Evolutionary conservation across 768 basidiomycete species (phyloP), one percentile per base, ranked within the genome.

Genomic region (Leccinum disarticulatum): DNA sequence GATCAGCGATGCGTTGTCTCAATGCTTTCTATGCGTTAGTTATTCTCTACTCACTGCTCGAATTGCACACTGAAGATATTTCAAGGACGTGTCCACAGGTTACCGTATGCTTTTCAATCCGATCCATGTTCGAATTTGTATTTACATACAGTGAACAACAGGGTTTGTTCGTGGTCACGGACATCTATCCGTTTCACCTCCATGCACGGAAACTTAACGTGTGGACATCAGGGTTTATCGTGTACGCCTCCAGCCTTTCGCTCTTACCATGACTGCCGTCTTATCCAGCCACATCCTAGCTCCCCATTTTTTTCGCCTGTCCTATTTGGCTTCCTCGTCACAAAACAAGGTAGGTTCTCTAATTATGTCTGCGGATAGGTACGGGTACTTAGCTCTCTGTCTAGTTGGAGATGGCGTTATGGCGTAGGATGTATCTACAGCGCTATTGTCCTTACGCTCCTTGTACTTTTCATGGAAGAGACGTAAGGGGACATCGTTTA

Each of bases 191-290:
- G 4, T 84, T 83, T 69, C 82, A 83, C 57, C 73, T 80, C 10
- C 82, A 83, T 60, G 81, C 81, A 3, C 73, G 79, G 19, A 82
- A 80, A 72, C 71, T 82, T 22, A 82, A 81, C 58, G 55, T 81
- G 27, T 83, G 82, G 83, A 82, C 83, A 0, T 74, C 80, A 58
- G 83, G 82, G 1, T 82, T 83, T 67, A 73, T 84, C 54, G 63
- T 72, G 72, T 13, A 86, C 83, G 9, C 85, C 85, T 76, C 65
- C 83, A 7, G 3, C 6, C 31, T 7, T 36, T 74, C 35, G 27
- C 76, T 75, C 9, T 14, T 38, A 2, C 72, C 71, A 2, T 70
- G 66, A 65, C 57, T 68, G 0, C 66, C 63, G 1, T 36, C 2
- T 56, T 59, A 55, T 54, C 54, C 19, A 64, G 69, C 73, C 1